Evolutionary conservation across 164 flowering plant genomes (phyloP).

Genomic region (Protea cynaroides): DNA sequence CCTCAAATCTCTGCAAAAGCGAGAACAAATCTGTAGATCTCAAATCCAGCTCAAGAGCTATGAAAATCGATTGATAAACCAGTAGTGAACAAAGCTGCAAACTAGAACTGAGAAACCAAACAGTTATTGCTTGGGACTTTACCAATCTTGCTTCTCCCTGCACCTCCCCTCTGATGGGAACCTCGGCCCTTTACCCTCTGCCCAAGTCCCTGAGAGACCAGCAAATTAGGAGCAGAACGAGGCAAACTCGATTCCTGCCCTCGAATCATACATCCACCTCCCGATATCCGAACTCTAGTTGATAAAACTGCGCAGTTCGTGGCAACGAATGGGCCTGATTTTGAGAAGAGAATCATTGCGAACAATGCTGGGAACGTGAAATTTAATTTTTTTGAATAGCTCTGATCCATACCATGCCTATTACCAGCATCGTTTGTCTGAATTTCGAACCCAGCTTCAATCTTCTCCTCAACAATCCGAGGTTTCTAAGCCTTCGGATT

Average conservation of each 20-base stretch:
- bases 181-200: slow-evolving; percentile 62
- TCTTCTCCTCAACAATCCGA: slow-evolving; percentile 36
- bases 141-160: slow-evolving; percentile 78
- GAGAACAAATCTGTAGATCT: too few species aligned
- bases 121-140: slow-evolving; percentile 55
- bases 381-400: slow-evolving; percentile 75
- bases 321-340: slow-evolving; percentile 90
- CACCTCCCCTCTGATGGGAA: slow-evolving; percentile 85
- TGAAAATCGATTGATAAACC: too few species aligned
- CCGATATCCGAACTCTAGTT: slow-evolving; percentile 81
- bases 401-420: slow-evolving; percentile 96
- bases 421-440: slow-evolving; percentile 82
- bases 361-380: slow-evolving; percentile 81
- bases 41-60: too few species aligned
- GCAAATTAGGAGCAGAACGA: slow-evolving; percentile 32
- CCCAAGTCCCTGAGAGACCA: slow-evolving; percentile 47
- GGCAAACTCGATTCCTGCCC: slow-evolving; percentile 29
- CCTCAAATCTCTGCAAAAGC: too few species aligned
- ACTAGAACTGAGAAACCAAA: too few species aligned
- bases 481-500: slow-evolving; percentile 28
- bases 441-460: slow-evolving; percentile 67
- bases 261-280: slow-evolving; percentile 95
- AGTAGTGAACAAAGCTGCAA: too few species aligned
- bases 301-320: slow-evolving; percentile 91
- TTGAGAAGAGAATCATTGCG: slow-evolving; percentile 82